Evolutionary conservation across 2,329 filamentous ascomycete species (phyloP).

Genomic region (Colletotrichum australisinense): DNA sequence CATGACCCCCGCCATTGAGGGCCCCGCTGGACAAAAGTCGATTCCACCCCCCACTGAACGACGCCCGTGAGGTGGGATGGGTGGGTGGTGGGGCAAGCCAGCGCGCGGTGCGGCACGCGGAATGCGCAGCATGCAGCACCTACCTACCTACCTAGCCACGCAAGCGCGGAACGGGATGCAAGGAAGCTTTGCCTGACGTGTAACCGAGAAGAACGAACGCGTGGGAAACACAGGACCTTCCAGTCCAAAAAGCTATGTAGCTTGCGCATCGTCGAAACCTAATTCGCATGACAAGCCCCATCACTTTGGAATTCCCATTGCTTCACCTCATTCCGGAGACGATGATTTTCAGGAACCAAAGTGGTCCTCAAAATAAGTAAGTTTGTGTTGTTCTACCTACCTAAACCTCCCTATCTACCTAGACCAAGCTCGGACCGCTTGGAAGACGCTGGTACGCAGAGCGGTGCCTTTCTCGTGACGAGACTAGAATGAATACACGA

Average conservation of each 20-base stretch:
- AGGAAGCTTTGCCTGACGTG: not conserved
- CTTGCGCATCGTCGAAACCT: not conserved
- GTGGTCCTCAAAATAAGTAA: too few relatives aligned
- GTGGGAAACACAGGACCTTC: not conserved
- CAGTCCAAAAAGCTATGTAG: not conserved
- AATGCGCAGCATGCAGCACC: too few relatives aligned
- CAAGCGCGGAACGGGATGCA: too few relatives aligned
- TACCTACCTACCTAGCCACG: too few relatives aligned
- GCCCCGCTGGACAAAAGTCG: not conserved
- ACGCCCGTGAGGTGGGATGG: too few relatives aligned
- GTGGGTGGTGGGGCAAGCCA: too few relatives aligned
- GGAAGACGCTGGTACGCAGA: not conserved
- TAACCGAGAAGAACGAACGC: not conserved
- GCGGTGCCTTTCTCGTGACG: not conserved
- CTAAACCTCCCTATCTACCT: too few relatives aligned
- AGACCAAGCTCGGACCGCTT: not conserved
- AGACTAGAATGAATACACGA: not conserved
- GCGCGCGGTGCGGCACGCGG: too few relatives aligned
- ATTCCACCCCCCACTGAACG: too few relatives aligned
- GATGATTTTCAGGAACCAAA: not conserved
- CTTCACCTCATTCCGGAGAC: not conserved
- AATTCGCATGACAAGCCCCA: not conserved
- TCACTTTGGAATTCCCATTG: not conserved
- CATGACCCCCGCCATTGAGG: not conserved
- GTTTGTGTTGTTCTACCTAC: too few relatives aligned